Evolutionary conservation across 2,329 filamentous ascomycete genomes (phyloP).

Genomic region (Zelopaecilomyces penicillatus): DNA sequence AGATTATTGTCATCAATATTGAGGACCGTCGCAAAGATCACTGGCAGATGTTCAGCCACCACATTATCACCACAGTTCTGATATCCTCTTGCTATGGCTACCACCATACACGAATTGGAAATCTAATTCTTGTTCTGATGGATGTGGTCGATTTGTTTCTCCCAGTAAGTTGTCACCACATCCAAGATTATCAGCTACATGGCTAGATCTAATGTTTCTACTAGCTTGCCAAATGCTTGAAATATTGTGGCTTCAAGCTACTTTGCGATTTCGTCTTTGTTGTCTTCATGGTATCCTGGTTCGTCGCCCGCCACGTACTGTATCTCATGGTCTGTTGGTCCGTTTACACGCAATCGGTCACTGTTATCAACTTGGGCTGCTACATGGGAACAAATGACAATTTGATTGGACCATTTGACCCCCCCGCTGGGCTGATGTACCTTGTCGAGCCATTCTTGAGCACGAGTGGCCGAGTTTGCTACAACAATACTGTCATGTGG

Average conservation of each 20-base stretch:
- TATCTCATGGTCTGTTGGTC: conserved; percentile 79
- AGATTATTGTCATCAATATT: conserved; percentile 88
- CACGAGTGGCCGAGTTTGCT: conserved; percentile 69
- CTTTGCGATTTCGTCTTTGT: conserved; percentile 79
- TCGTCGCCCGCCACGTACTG: conserved; percentile 71
- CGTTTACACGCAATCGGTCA: conserved; percentile 58
- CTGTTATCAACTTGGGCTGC: conserved; percentile 59
- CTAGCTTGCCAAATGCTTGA: conserved; percentile 83
- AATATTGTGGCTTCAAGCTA: conserved; percentile 71
- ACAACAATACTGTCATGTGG: conserved; percentile 64
- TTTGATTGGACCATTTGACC: conserved; percentile 43
- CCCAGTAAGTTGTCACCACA: conserved; percentile 50
- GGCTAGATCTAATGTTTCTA: background rate
- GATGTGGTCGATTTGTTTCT: conserved; percentile 86
- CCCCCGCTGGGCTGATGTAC: conserved; percentile 48
- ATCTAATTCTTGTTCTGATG: conserved; percentile 85
- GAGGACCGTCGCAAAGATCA: conserved; percentile 93
- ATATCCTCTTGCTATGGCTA: conserved; percentile 80
- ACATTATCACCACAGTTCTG: conserved; percentile 78
- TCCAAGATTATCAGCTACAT: conserved; percentile 4
- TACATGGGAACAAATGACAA: conserved; percentile 53
- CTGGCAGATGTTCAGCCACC: conserved; percentile 91
- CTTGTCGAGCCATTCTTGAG: conserved; percentile 67
- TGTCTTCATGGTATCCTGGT: conserved; percentile 79
- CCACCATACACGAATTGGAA: conserved; percentile 78